phyloP scores from a whole-genome alignment of 2,329 filamentous ascomycete genomes.

The Xylariaceae sp. region DNA sequence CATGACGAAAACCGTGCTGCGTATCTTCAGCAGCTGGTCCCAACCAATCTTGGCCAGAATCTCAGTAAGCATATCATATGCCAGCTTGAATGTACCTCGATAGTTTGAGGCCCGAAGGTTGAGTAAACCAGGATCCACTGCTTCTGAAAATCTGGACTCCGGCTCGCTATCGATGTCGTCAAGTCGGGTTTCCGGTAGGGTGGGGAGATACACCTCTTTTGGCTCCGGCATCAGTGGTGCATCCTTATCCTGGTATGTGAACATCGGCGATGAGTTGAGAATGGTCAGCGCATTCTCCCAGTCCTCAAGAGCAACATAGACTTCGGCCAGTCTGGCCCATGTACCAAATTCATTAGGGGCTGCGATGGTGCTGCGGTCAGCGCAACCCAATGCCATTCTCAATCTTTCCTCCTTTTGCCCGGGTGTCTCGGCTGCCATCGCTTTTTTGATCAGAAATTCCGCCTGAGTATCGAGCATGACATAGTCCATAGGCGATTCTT shows the following conservation, averaged over 20 bases:
- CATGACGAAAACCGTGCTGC: constrained; percentile 98
- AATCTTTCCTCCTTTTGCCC: constrained; percentile 61
- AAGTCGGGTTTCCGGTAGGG: constrained; percentile 79
- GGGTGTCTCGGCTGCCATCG: constrained; percentile 48
- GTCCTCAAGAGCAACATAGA: constrained; percentile 89
- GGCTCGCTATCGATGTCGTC: constrained; percentile 96
- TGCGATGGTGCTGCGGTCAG: constrained; percentile 88
- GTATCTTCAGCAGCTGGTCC: constrained; percentile 90
- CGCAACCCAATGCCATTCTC: constrained; percentile 84
- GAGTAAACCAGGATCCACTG: constrained; percentile 79
- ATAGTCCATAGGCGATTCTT: constrained; percentile 95
- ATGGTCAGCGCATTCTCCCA: constrained; percentile 96
- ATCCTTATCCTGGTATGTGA: constrained; percentile 98
- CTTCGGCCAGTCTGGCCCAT: constrained; percentile 88
- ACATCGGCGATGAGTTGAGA: constrained; percentile 98
- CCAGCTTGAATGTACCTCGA: constrained; percentile 91
- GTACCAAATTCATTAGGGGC: constrained; percentile 96
- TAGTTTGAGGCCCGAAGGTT: constrained; percentile 85
- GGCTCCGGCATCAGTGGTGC: constrained; percentile 91
- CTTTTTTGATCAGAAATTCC: constrained; percentile 84
- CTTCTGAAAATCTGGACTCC: constrained; percentile 72
- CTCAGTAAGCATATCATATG: constrained; percentile 88
- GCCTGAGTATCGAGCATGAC: constrained; percentile 93
- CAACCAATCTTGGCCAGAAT: constrained; percentile 96
- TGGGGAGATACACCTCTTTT: constrained; percentile 78